A percentile compares a stretch with the other conserved stretches of the same genome.
These are phyloP conservation scores for Tephrocybe sp. DNA, from an alignment of 768 basidiomycete genomes.

Conservation along the genomic window DNA sequence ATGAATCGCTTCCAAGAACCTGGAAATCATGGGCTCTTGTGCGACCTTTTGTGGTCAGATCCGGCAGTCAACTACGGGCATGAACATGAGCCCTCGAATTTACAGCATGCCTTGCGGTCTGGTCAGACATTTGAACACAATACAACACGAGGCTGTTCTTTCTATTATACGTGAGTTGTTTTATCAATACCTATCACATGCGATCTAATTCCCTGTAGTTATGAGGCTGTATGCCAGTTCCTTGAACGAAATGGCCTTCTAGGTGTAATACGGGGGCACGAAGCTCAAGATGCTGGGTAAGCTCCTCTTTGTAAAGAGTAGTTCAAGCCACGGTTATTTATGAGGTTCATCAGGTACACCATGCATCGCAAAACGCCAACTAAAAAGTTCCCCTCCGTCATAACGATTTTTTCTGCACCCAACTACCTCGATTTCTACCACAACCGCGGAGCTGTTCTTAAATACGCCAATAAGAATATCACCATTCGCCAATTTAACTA, in stretches of 20 bases:
- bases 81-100: conserved; percentile 55
- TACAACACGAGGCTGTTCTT: conserved; percentile 86
- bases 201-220: conserved; percentile 30
- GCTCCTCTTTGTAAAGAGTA: conserved; percentile 18
- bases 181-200: not conserved
- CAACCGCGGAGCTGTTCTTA: conserved; percentile 95
- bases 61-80: conserved; percentile 87
- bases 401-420: conserved; percentile 97
- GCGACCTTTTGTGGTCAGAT: conserved; percentile 96
- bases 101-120: conserved; percentile 50
- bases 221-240: conserved; percentile 90
- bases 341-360: conserved; percentile 53
- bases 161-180: conserved; percentile 78
- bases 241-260: conserved; percentile 87
- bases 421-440: conserved; percentile 96
- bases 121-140: conserved; percentile 78
- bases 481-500: conserved; percentile 88
- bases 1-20: conserved; percentile 93
- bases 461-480: conserved; percentile 95
- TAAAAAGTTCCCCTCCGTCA: conserved; percentile 94
- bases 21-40: conserved; percentile 85
- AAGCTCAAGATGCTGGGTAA: conserved; percentile 95
- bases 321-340: not conserved
- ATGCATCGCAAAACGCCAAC: conserved; percentile 96
- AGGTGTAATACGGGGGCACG: conserved; percentile 94